Base-by-base conservation (phyloP, 2,329 filamentous ascomycete species). In the Sclerotinia trifoliorum region DNA sequence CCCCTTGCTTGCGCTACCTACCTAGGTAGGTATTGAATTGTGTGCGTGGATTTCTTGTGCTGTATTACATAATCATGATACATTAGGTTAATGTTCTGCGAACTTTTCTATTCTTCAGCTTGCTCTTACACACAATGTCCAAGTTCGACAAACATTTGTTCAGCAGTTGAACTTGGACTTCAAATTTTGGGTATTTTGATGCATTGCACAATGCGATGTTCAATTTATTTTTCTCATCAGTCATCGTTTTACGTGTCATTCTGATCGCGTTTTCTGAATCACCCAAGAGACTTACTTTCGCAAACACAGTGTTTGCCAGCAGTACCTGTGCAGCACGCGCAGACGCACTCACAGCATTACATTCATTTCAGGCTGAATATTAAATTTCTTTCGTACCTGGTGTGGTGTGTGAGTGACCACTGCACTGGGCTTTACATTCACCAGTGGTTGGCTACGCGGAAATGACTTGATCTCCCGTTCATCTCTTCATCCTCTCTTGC, bases 391-490 rank as follows among this genome's bases (percentile, higher is more conserved):
- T 51, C 26, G 64, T 66, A 60, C 54, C 54, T 66, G 54, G 29
- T 29, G 54, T 66, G 42, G 54, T 66, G 52, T 48, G 17, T 49
- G 19, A 60, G 51, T 56, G 54, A 66, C 52, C 64, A 60, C 29
- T 62, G 24, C 49, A 10, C 42, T 58, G 52, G 64, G 52, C 54
- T 66, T 39, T 13, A 21, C 44, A 39, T 42, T 35, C 51, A 42
- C 49, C 42, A 15, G 26, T 60, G 44, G 42, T 66, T 66, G 52
- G 64, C 52, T 46, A 26, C 39, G 32, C 51, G 54, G 54, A 48
- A 35, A 57, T 29, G 42, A 35, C 17, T 11, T 35, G 51, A 48
- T 35, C 44, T 39, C 11, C 11, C 26, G 15, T 48, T 7, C 54
- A 58, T 49, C 17, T 29, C 29, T 51, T 29, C n/a, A 48, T n/a